Evolutionary conservation across 2,329 filamentous ascomycete genomes (phyloP).

Genomic region (Dothiorella sarmentorum): DNA sequence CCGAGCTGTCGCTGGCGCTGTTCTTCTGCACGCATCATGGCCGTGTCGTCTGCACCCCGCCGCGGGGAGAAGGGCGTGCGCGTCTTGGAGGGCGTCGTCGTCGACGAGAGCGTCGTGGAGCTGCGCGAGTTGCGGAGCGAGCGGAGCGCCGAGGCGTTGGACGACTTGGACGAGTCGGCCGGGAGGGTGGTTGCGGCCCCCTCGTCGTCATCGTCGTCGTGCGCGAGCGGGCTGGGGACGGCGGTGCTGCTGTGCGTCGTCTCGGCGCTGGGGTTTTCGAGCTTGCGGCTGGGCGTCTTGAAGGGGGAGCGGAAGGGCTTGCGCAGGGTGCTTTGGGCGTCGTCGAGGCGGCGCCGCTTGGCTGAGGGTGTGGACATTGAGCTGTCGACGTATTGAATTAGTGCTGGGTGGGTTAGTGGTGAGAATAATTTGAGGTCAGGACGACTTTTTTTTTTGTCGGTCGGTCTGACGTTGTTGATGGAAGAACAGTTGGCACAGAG

Average conservation of each 20-base stretch:
- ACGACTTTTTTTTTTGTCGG: too few species aligned
- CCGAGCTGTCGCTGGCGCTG: slow-evolving; percentile 18
- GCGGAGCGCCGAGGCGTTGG: slow-evolving; percentile 30
- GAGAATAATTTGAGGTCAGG: slow-evolving; percentile 2
- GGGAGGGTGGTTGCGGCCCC: slow-evolving; percentile 1
- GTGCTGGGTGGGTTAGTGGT: slow-evolving; percentile 5
- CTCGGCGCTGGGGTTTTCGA: neutral
- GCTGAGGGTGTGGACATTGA: slow-evolving; percentile 50
- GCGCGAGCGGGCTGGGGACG: slow-evolving; percentile 4
- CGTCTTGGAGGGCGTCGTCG: slow-evolving; percentile 22
- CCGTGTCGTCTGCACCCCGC: neutral
- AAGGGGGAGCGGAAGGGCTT: slow-evolving; percentile 73
- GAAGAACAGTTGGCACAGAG: neutral
- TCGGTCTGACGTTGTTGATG: neutral
- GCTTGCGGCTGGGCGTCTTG: slow-evolving; percentile 37
- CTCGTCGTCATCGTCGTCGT: too few species aligned
- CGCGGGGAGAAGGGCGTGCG: slow-evolving; percentile 15
- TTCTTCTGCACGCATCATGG: slow-evolving; percentile 3
- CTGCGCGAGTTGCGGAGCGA: slow-evolving; percentile 15
- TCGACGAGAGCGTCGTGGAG: slow-evolving; percentile 1
- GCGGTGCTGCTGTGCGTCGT: slow-evolving; percentile 2
- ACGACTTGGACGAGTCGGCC: neutral
- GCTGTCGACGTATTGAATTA: slow-evolving; percentile 7
- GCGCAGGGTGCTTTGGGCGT: slow-evolving; percentile 56
- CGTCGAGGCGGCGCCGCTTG: slow-evolving; percentile 63